phyloP scores from a whole-genome alignment of 495 filamentous ascomycete genomes.

The Trypethelium eluteriae region DNA sequence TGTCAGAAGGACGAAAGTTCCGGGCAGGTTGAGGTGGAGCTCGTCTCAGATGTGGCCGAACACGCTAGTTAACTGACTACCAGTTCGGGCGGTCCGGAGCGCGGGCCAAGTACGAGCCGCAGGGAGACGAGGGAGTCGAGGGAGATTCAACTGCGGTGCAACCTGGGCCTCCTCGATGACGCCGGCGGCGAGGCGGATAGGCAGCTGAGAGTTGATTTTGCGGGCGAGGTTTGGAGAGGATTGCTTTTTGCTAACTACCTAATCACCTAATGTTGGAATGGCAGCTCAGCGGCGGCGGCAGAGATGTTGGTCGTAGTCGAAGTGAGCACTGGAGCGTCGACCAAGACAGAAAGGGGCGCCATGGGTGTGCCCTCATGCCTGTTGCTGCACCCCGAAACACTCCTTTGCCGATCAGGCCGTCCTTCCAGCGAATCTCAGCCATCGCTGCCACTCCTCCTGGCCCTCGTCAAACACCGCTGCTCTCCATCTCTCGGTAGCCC shows the following conservation, averaged over 20 bases:
- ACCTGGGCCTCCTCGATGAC: not conserved
- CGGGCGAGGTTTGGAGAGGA: not conserved
- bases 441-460: not conserved
- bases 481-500: not conserved
- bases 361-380: not conserved
- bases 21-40: not conserved
- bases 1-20: not conserved
- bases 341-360: slow-evolving; percentile 4
- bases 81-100: not conserved
- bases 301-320: not conserved
- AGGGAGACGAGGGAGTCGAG: not conserved
- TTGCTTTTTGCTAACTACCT: too few relatives aligned
- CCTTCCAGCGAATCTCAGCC: not conserved
- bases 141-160: not conserved
- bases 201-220: not conserved
- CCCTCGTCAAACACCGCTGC: not conserved
- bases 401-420: not conserved
- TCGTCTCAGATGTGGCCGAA: not conserved
- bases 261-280: not conserved
- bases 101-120: not conserved
- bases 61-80: not conserved
- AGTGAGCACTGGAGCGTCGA: too few relatives aligned
- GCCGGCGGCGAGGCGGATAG: not conserved
- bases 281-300: slow-evolving; percentile 7
- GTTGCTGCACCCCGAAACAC: not conserved